Evolutionary conservation across 805 yeast genomes (phyloP).

Genomic region (Pichia ethanolica): DNA sequence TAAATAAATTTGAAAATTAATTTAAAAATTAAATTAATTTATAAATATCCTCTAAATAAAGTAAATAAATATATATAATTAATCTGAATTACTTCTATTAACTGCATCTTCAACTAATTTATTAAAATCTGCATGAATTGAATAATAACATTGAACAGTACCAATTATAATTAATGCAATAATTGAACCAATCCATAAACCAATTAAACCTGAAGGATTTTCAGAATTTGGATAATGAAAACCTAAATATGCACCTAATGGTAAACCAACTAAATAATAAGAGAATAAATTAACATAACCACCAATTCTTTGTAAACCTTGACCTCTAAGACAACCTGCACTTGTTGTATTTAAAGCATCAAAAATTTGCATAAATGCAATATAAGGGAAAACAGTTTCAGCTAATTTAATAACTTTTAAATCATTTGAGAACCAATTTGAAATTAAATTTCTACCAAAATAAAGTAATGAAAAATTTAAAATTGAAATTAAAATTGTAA

Average conservation of each 20-base stretch:
- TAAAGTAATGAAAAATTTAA: conserved; percentile 21
- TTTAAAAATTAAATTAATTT: neutral
- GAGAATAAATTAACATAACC: conserved; percentile 46
- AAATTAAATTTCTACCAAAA: conserved; percentile 21
- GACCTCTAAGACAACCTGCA: conserved; percentile 52
- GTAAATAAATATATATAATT: neutral
- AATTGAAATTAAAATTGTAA: conserved; percentile 19
- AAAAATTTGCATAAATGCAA: conserved; percentile 36
- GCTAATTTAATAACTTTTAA: conserved; percentile 22
- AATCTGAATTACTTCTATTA: conserved; percentile 24
- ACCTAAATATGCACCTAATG: conserved; percentile 55
- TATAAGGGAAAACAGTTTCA: conserved; percentile 22
- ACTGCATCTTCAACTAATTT: conserved; percentile 42
- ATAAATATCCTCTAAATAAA: neutral
- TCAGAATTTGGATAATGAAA: conserved; percentile 31
- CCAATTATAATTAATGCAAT: conserved; percentile 37
- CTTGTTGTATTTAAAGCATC: conserved; percentile 43
- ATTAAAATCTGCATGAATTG: conserved; percentile 43
- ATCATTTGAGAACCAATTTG: conserved; percentile 27
- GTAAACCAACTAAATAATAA: conserved; percentile 66
- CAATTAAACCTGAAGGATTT: conserved; percentile 30
- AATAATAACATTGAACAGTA: conserved; percentile 38
- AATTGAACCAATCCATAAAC: conserved; percentile 32
- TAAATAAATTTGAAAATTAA: conserved; percentile 1
- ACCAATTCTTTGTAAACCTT: conserved; percentile 51